Base-by-base conservation (phyloP, 306 rosid genomes). In the Myrica gale region DNA sequence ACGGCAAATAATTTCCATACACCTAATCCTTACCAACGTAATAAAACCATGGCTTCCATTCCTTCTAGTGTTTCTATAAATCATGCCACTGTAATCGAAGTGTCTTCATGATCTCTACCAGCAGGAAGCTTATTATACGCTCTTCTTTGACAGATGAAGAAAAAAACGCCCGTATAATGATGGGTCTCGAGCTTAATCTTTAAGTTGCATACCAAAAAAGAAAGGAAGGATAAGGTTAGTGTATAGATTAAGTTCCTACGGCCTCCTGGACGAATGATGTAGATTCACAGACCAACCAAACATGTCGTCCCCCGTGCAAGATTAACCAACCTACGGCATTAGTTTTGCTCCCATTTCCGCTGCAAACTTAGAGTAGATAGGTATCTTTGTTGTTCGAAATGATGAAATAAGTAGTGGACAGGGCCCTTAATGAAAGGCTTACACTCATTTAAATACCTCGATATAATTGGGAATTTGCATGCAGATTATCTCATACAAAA, bases 371-470 rank as follows among this genome's bases (percentile, higher is more conserved):
- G 12, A 61, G 45, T 37, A 68, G 55, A 32, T 60, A 61, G 4
- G 60, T 17, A 32, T 32, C 37, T 32, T 32, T 32, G 21, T 51
- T 84, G 85, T 75, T 81, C 85, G 74, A 66, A 45, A 26, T 52
- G 19, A 76, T 15, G 47, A 26, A 69, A 48, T 47, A 51, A 62
- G 39, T 55, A 6, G 72, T 20, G 72, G 42, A 48, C 80, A 68
- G 58, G 56, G n/a, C 70, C 68, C 72, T 74, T 15, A 48, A 80
- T 78, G 76, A 84, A 71, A 74, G 53, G 4, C 69, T 72, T 68
- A 21, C 58, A 10, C n/a, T 62, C 69, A 66, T 52, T 68, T 72
- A 79, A 74, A 44, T 79, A 53, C 37, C 37, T 32, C 37, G 37
- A 32, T 3, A 32, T 32, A 32, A 32, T 32, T 32, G 37, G 37